Conservation (phyloP, 192 early-diverging fungal genomes). For the Coemansia sp. region DNA sequence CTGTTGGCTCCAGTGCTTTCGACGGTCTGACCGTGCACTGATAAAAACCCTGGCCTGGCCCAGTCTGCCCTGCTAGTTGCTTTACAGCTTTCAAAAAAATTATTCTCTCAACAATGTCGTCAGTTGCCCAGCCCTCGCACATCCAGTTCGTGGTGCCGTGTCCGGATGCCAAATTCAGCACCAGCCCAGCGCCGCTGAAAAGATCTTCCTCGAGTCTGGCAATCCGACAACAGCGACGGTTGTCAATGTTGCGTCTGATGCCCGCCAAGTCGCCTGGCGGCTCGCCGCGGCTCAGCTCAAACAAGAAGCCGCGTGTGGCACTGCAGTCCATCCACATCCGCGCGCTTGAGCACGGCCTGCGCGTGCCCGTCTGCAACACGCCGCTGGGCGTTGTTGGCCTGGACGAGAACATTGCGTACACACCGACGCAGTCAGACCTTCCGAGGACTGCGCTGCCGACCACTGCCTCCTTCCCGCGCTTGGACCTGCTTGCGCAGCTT, state of each 20-base stretch:
- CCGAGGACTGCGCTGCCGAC: constrained; percentile 13
- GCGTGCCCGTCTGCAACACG: constrained; percentile 42
- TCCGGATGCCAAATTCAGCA: constrained; percentile 4
- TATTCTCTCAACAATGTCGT: not conserved
- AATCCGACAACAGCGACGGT: constrained; percentile 18
- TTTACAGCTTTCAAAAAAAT: not conserved
- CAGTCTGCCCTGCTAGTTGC: too few species aligned
- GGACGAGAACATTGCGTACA: constrained; percentile 37
- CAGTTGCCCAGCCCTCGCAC: not conserved
- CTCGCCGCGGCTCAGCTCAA: constrained; percentile 8
- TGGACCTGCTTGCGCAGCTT: not conserved
- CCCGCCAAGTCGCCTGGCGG: constrained; percentile 13
- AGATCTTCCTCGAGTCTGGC: constrained; percentile 9
- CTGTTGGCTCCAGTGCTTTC: not conserved
- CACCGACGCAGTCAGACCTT: not conserved
- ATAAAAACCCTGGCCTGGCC: not conserved
- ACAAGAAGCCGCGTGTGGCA: constrained; percentile 27
- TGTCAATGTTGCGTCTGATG: constrained; percentile 11
- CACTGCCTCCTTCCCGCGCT: constrained; percentile 1
- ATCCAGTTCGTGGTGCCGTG: constrained; percentile 4
- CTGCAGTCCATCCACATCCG: constrained; percentile 45
- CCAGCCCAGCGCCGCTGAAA: constrained; percentile 1
- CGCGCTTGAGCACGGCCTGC: constrained; percentile 45
- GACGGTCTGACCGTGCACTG: not conserved
- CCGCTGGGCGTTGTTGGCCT: constrained; percentile 27